phyloP scores from a whole-genome alignment of 2,329 filamentous ascomycete species.

The Daldinia sp. region DNA sequence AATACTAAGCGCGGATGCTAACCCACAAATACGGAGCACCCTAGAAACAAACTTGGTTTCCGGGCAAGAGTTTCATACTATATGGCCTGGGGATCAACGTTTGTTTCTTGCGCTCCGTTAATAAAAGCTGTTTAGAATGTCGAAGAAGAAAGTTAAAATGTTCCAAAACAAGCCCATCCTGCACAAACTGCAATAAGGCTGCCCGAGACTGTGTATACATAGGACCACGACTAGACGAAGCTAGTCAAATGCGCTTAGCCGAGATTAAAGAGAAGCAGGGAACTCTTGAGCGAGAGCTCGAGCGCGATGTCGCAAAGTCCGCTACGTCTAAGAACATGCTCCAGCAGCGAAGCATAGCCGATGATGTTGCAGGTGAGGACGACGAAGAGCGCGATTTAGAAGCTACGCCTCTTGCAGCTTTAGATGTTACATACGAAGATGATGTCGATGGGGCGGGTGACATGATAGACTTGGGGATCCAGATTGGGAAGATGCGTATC shows the following conservation, averaged over 20 bases:
- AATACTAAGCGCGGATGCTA: slow-evolving; percentile 24
- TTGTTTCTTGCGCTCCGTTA: slow-evolving; percentile 38
- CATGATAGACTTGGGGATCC: slow-evolving; percentile 77
- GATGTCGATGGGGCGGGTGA: slow-evolving; percentile 69
- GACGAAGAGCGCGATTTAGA: slow-evolving; percentile 72
- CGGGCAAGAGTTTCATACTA: background rate
- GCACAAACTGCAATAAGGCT: slow-evolving; percentile 72
- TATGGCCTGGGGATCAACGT: slow-evolving; percentile 26
- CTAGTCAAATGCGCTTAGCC: slow-evolving; percentile 75
- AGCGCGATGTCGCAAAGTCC: slow-evolving; percentile 72
- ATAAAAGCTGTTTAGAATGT: slow-evolving; percentile 57
- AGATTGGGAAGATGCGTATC: slow-evolving; percentile 77
- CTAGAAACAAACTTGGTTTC: slow-evolving; percentile 32
- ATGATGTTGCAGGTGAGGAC: slow-evolving; percentile 67
- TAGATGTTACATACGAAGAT: slow-evolving; percentile 77
- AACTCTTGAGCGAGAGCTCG: slow-evolving; percentile 75
- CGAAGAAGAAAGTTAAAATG: slow-evolving; percentile 83
- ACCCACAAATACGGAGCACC: slow-evolving; percentile 29
- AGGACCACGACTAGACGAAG: slow-evolving; percentile 75
- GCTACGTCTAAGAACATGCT: slow-evolving; percentile 48
- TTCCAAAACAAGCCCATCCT: slow-evolving; percentile 76
- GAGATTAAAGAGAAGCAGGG: slow-evolving; percentile 85
- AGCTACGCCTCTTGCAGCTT: slow-evolving; percentile 70
- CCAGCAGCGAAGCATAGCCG: slow-evolving; percentile 59
- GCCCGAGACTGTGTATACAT: slow-evolving; percentile 72